Percentiles rank a stretch among this genome's conserved stretches.
Conservation (phyloP, 2,329 filamentous ascomycete genomes). For the Beauveria australis region DNA sequence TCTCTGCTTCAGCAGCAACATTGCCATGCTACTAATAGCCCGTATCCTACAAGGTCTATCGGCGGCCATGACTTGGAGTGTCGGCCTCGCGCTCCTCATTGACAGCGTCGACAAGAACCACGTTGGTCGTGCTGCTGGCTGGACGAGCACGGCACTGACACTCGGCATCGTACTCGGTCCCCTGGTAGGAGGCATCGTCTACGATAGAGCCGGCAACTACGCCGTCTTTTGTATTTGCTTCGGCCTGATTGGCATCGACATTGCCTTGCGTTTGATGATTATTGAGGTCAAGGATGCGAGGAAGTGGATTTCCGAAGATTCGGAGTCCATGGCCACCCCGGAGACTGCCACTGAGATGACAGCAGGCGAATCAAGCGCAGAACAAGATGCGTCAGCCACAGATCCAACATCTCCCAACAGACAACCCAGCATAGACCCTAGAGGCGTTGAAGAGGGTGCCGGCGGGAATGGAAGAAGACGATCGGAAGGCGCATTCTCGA, state of each 20-base stretch:
- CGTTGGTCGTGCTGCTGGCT: conserved; percentile 25
- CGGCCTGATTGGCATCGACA: conserved; percentile 25
- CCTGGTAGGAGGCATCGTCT: conserved; percentile 26
- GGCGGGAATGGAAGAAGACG: not conserved
- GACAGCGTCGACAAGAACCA: conserved; percentile 24
- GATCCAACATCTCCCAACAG: not conserved
- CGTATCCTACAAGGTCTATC: conserved; percentile 26
- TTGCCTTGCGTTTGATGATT: conserved; percentile 23
- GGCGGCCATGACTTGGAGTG: conserved; percentile 27
- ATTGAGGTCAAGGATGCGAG: conserved; percentile 25
- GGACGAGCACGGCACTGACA: conserved; percentile 26
- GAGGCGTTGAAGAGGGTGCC: not conserved
- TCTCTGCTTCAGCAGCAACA: conserved; percentile 23
- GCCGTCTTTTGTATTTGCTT: conserved; percentile 29
- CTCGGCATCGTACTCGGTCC: conserved; percentile 25
- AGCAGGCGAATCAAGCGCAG: not conserved
- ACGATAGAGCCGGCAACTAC: conserved; percentile 25
- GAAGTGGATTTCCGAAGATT: conserved; percentile 18
- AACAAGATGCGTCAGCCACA: not conserved
- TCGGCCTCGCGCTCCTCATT: conserved; percentile 27
- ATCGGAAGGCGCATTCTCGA: not conserved
- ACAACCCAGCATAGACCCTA: not conserved
- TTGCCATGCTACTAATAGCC: conserved; percentile 25
- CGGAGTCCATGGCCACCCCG: not conserved
- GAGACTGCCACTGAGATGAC: conserved; percentile 2